Percentiles rank a stretch among this genome's conserved stretches.
Evolutionary conservation across 768 basidiomycete genomes (phyloP).

Genomic region (Basidioascus undulatus): DNA sequence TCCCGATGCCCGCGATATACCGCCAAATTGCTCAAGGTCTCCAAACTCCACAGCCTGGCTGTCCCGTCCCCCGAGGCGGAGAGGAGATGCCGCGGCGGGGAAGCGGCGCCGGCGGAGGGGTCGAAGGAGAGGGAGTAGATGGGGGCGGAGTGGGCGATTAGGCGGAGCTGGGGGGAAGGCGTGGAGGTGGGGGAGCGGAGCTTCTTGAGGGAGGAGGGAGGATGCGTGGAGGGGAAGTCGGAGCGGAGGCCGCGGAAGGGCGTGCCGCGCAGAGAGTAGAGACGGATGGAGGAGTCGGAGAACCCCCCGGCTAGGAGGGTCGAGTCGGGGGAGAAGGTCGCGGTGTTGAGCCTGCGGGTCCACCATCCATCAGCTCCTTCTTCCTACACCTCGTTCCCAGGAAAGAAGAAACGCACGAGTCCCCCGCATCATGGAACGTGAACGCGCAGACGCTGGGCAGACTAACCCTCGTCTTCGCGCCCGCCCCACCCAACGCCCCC

Average conservation of each 20-base stretch:
- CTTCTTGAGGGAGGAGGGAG: conserved; percentile 27
- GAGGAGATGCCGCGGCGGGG: conserved; percentile 61
- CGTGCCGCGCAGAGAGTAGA: conserved; percentile 90
- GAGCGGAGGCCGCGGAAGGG: conserved; percentile 51
- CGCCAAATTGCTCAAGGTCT: conserved; percentile 78
- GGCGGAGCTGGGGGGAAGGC: conserved; percentile 84
- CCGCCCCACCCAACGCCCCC: conserved; percentile 32
- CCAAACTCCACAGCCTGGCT: conserved; percentile 76
- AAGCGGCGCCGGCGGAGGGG: conserved; percentile 63
- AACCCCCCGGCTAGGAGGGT: conserved; percentile 87
- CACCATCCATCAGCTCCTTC: not conserved
- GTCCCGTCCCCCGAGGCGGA: conserved; percentile 86
- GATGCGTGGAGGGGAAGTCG: conserved; percentile 47
- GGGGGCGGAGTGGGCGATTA: conserved; percentile 89
- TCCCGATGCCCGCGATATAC: conserved; percentile 90
- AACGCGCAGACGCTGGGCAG: conserved; percentile 87
- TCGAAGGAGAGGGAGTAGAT: conserved; percentile 90
- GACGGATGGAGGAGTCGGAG: conserved; percentile 74
- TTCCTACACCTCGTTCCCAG: not conserved
- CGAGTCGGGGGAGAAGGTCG: conserved; percentile 70
- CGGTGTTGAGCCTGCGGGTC: conserved; percentile 43
- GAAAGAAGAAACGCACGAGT: conserved; percentile 38
- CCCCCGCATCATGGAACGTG: conserved; percentile 80
- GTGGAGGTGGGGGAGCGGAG: conserved; percentile 34
- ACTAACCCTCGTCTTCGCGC: conserved; percentile 13